These are phyloP conservation scores for Lotus japonicus DNA, from an alignment of 306 rosid genomes.

Conservation along the genomic window DNA sequence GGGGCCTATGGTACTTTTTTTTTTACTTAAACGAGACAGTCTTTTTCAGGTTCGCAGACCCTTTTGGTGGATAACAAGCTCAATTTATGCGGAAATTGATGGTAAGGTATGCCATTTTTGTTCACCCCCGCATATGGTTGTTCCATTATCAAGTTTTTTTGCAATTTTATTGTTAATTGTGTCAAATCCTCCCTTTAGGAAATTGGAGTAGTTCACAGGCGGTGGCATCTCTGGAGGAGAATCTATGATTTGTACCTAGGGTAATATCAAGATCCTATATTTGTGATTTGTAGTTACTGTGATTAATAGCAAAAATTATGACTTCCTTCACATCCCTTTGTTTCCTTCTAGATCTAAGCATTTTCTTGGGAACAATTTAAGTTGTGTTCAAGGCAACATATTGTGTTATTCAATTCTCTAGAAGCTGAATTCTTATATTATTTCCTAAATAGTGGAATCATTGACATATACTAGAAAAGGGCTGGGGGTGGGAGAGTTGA, in stretches of 20 bases:
- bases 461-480: background rate
- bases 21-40: no score
- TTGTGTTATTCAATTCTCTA: background rate
- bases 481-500: background rate
- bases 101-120: slow-evolving; percentile 65
- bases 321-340: background rate
- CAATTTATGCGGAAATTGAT: slow-evolving; percentile 86
- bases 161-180: slow-evolving; percentile 27
- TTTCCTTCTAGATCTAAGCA: background rate
- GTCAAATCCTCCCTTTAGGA: slow-evolving; percentile 47
- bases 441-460: background rate
- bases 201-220: slow-evolving; percentile 90
- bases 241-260: slow-evolving; percentile 93
- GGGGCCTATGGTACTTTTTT: no score
- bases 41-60: slow-evolving; percentile 60
- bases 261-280: slow-evolving; percentile 39
- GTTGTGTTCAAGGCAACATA: background rate
- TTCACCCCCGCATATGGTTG: background rate
- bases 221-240: slow-evolving; percentile 99
- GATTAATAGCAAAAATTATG: background rate
- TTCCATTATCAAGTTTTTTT: background rate
- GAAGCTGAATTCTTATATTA: background rate
- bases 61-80: slow-evolving; percentile 98
- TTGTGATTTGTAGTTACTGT: slow-evolving; percentile 1
- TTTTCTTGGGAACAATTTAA: background rate